Percentiles rank a stretch among this genome's conserved stretches.
These are phyloP conservation scores for Myxozyma neotropica DNA, from an alignment of 805 yeast genomes.

Conservation along the genomic window DNA sequence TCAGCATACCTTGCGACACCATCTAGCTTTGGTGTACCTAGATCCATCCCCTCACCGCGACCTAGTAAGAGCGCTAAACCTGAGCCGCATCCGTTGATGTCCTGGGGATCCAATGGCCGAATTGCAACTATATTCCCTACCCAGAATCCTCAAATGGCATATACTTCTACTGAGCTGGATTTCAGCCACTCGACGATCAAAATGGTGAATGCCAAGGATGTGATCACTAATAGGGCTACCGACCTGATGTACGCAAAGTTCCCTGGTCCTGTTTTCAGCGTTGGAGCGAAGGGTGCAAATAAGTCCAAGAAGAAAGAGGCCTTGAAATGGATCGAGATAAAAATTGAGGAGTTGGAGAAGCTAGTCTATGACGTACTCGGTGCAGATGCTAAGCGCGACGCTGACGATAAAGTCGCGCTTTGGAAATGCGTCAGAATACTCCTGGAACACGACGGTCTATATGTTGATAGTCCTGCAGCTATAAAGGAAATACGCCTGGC, in stretches of 20 bases:
- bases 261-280: slow-evolving; percentile 68
- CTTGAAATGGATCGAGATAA: slow-evolving; percentile 64
- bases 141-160: slow-evolving; percentile 20
- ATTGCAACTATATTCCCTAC: slow-evolving; percentile 52
- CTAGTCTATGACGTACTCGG: slow-evolving; percentile 34
- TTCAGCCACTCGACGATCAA: slow-evolving; percentile 41
- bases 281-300: slow-evolving; percentile 42
- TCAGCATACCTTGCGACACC: not conserved
- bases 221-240: slow-evolving; percentile 36
- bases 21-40: not conserved
- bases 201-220: slow-evolving; percentile 39
- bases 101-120: slow-evolving; percentile 57
- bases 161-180: slow-evolving; percentile 42
- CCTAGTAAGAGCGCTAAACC: slow-evolving; percentile 1
- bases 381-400: slow-evolving; percentile 34
- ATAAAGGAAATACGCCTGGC: slow-evolving; percentile 27
- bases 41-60: not conserved
- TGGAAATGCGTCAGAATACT: slow-evolving; percentile 44
- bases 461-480: slow-evolving; percentile 13
- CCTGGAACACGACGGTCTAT: slow-evolving; percentile 34
- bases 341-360: slow-evolving; percentile 37
- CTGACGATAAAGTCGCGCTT: slow-evolving; percentile 40
- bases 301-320: slow-evolving; percentile 68
- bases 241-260: slow-evolving; percentile 46
- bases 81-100: slow-evolving; percentile 57